Conservation (phyloP, 129 eudicot species). For the Centaurea solstitialis region DNA sequence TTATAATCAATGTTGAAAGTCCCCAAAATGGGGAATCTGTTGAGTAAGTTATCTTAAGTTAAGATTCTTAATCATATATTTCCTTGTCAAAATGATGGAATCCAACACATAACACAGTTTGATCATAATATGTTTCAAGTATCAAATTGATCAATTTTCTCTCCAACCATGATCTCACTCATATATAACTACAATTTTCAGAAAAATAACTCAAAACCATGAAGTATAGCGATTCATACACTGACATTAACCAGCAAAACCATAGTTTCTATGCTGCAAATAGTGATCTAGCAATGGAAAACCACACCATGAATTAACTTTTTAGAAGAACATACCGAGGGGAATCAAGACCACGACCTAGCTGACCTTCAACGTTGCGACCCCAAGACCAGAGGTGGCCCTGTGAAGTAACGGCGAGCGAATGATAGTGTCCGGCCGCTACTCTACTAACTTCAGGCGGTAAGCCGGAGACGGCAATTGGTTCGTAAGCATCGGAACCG, state of each 20-base stretch:
- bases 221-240: neutral
- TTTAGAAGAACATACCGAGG: constrained; percentile 52
- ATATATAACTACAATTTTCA: neutral
- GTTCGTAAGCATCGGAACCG: constrained; percentile 76
- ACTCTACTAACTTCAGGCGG: constrained; percentile 66
- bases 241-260: neutral
- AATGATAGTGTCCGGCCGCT: constrained; percentile 95
- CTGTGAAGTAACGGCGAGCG: constrained; percentile 74
- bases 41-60: too few relatives aligned
- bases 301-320: neutral
- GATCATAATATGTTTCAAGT: neutral
- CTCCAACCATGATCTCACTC: neutral
- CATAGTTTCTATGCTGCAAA: neutral
- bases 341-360: constrained; percentile 62
- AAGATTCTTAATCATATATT: too few relatives aligned
- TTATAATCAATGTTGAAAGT: too few relatives aligned
- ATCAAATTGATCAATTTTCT: neutral
- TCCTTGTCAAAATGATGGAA: neutral
- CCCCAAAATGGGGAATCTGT: too few relatives aligned
- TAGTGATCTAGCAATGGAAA: neutral
- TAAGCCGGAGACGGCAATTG: constrained; percentile 62
- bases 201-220: neutral
- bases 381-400: constrained; percentile 99
- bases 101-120: neutral
- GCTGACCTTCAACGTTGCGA: constrained; percentile 78